These are phyloP conservation scores for Mayamaea pseudoterrestris DNA, from an alignment of 108 stramenopile genomes.

Conservation along the genomic window DNA sequence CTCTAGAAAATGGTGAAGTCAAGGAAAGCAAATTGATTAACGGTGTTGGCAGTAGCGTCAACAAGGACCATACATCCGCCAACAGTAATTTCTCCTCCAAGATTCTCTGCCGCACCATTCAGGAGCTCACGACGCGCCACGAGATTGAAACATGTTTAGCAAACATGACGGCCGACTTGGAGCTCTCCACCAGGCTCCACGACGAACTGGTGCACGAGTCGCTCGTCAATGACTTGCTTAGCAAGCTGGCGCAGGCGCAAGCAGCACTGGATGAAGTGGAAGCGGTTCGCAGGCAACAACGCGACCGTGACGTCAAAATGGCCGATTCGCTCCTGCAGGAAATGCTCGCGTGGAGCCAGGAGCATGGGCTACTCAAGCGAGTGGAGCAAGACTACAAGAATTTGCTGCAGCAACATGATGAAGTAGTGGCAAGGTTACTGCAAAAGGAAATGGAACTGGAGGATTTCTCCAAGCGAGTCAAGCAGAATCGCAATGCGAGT, in stretches of 20 bases:
- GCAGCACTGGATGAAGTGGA: constrained; percentile 23
- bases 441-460: constrained; percentile 30
- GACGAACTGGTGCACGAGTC: constrained; percentile 14
- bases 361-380: constrained; percentile 19
- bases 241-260: constrained; percentile 12
- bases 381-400: constrained; percentile 26
- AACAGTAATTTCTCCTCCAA: too few species aligned
- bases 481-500: not conserved
- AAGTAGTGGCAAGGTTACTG: constrained; percentile 25
- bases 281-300: constrained; percentile 13
- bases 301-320: constrained; percentile 10
- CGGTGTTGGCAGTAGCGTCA: too few species aligned
- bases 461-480: constrained; percentile 7
- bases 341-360: constrained; percentile 20
- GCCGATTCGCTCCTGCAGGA: constrained; percentile 33
- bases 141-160: constrained; percentile 22
- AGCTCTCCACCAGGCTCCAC: constrained; percentile 21
- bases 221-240: constrained; percentile 6
- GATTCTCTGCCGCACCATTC: constrained; percentile 6
- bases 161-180: constrained; percentile 30
- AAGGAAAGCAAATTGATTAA: too few species aligned
- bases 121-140: constrained; percentile 17
- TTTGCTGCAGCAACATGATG: constrained; percentile 22
- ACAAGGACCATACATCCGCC: too few species aligned
- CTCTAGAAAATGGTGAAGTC: too few species aligned